Percentiles rank a stretch among this genome's conserved stretches.
Conservation (phyloP, 139 green algal genomes). For the Pseudopediastrum boryanum region DNA sequence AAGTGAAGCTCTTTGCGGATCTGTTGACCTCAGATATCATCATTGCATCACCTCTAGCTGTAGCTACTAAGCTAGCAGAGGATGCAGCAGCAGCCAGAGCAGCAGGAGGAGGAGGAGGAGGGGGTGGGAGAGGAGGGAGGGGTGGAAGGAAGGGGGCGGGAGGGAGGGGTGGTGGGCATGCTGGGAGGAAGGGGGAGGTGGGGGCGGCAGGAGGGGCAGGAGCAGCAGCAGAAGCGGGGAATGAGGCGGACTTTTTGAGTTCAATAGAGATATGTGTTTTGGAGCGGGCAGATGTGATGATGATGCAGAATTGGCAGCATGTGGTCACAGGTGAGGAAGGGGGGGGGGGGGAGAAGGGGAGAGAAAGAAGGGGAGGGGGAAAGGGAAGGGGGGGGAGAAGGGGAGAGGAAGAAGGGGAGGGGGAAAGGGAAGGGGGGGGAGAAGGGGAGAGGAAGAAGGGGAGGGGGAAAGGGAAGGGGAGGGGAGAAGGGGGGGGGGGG, state of each 20-base stretch:
- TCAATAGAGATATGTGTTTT: conserved; percentile 91
- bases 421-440: no score
- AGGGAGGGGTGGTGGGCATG: no score
- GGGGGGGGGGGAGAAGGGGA: no score
- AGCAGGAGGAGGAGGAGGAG: conserved; percentile 27
- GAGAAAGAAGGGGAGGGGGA: no score
- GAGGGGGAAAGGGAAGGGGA: no score
- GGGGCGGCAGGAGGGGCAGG: background rate
- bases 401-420: no score
- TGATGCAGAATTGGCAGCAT: conserved; percentile 91
- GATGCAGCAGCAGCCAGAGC: conserved; percentile 17
- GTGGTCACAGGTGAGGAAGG: conserved; percentile 56
- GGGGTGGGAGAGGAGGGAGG: conserved; percentile 3
- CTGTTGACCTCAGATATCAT: conserved; percentile 93
- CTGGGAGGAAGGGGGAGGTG: conserved; percentile 18
- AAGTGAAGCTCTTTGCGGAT: conserved; percentile 81
- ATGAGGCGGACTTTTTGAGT: conserved; percentile 86
- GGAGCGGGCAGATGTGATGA: conserved; percentile 86
- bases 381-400: no score
- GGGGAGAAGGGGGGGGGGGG: no score
- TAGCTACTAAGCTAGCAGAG: conserved; percentile 82
- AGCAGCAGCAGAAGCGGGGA: background rate
- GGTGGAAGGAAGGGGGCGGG: background rate
- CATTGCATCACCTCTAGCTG: conserved; percentile 87
- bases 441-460: no score